Evolutionary conservation across 768 basidiomycete genomes (phyloP).

Genomic region (Dendrothele bispora): DNA sequence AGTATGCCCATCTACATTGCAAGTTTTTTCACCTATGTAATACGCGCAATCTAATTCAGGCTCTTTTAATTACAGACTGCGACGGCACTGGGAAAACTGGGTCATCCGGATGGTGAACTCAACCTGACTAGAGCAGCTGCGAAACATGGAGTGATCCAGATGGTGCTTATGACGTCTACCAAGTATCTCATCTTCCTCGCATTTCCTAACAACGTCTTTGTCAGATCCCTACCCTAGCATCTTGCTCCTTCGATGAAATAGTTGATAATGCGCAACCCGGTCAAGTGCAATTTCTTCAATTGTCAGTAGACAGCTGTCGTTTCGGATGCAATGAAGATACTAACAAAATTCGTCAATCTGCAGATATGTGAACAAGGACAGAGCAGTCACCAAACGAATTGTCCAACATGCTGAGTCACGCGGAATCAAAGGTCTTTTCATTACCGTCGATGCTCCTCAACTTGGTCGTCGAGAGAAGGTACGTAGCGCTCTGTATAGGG

Average conservation of each 20-base stretch:
- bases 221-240: conserved; percentile 93
- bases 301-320: conserved; percentile 42
- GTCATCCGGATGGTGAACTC: conserved; percentile 94
- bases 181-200: too few species aligned
- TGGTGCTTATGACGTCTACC: too few species aligned
- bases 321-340: too few species aligned
- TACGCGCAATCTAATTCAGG: neutral
- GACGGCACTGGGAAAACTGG: conserved; percentile 89
- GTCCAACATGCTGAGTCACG: conserved; percentile 89
- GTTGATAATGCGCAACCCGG: conserved; percentile 80
- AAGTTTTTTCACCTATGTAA: conserved; percentile 17
- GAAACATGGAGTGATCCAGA: conserved; percentile 73
- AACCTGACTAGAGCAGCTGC: conserved; percentile 88
- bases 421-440: conserved; percentile 92
- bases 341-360: neutral
- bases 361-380: conserved; percentile 91
- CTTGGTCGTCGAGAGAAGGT: conserved; percentile 90
- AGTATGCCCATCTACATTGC: conserved; percentile 84
- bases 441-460: conserved; percentile 97
- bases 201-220: neutral
- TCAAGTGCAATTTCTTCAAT: conserved; percentile 85
- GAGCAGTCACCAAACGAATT: conserved; percentile 78
- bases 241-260: conserved; percentile 94
- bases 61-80: conserved; percentile 48
- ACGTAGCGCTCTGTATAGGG: neutral